Conservation (phyloP, 192 early-diverging fungal species). For the Diversispora eburnea region DNA sequence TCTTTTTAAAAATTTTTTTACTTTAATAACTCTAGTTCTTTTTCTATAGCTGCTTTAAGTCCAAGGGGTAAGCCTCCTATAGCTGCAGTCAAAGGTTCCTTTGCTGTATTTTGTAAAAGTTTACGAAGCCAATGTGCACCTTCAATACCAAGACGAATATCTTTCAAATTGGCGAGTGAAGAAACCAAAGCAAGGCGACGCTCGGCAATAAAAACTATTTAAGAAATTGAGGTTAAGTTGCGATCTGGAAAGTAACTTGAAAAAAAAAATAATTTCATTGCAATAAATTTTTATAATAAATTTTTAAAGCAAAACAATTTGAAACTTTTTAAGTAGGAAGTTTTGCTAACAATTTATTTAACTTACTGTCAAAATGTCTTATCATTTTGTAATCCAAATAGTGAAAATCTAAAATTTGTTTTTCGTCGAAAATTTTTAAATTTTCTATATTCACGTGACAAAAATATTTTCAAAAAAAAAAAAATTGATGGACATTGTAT, state of each 20-base stretch:
- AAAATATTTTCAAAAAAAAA: no score
- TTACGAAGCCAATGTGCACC: slow-evolving; percentile 77
- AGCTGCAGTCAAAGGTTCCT: slow-evolving; percentile 57
- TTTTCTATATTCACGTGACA: no score
- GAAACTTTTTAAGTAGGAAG: background rate
- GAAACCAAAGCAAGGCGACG: slow-evolving; percentile 54
- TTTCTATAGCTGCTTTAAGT: slow-evolving; percentile 57
- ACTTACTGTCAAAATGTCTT: slow-evolving; percentile 26
- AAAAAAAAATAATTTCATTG: no score
- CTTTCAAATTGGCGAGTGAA: slow-evolving; percentile 55
- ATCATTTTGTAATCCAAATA: slow-evolving; percentile 10
- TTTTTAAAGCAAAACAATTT: background rate
- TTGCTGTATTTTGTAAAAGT: slow-evolving; percentile 45
- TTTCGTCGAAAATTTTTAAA: no score
- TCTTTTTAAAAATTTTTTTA: slow-evolving; percentile 3
- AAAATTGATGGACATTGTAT: no score
- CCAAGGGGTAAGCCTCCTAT: slow-evolving; percentile 65
- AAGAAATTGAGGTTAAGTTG: background rate
- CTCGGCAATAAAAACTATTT: slow-evolving; percentile 50
- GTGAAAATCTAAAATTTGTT: no score
- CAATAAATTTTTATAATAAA: background rate
- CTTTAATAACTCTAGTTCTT: slow-evolving; percentile 63
- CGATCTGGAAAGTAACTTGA: no score
- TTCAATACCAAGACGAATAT: slow-evolving; percentile 73
- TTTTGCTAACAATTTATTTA: no score